phyloP scores from a whole-genome alignment of 345 rosid species.

The Turritis glabra region DNA sequence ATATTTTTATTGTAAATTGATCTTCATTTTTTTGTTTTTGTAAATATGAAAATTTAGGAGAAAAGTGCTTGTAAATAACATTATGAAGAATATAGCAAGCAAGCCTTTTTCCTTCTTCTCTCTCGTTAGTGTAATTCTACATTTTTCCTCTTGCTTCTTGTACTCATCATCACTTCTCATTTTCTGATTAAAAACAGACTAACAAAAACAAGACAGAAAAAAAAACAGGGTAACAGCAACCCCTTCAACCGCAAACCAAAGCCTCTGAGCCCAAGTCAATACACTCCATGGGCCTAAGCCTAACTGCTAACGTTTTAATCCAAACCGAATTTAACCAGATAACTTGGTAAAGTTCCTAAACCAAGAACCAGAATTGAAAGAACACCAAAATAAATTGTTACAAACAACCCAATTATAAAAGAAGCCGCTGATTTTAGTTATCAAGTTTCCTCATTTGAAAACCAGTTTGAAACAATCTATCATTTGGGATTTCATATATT shows the following conservation, averaged over 20 bases:
- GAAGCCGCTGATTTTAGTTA: neutral
- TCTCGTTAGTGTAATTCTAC: neutral
- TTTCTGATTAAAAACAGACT: neutral
- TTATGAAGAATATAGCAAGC: conserved; percentile 14
- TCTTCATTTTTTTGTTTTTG: conserved; percentile 25
- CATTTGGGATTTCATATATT: neutral
- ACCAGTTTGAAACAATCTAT: neutral
- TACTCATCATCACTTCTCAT: neutral
- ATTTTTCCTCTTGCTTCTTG: neutral
- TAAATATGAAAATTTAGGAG: conserved; percentile 27
- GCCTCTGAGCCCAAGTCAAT: neutral
- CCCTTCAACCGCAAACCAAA: neutral
- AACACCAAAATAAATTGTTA: neutral
- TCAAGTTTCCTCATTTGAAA: too few relatives aligned
- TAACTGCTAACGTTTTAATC: neutral
- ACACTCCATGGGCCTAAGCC: conserved; percentile 14
- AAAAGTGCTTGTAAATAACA: conserved; percentile 40
- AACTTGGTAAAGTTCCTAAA: neutral
- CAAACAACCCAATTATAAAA: neutral
- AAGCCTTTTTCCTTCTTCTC: conserved; percentile 41
- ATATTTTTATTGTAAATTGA: conserved; percentile 37
- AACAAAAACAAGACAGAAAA: neutral
- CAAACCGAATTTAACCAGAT: neutral
- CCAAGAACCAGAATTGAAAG: neutral
- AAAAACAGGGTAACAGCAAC: neutral